Conservation (phyloP, 2,329 filamentous ascomycete genomes). For the Aspergillus persii region DNA sequence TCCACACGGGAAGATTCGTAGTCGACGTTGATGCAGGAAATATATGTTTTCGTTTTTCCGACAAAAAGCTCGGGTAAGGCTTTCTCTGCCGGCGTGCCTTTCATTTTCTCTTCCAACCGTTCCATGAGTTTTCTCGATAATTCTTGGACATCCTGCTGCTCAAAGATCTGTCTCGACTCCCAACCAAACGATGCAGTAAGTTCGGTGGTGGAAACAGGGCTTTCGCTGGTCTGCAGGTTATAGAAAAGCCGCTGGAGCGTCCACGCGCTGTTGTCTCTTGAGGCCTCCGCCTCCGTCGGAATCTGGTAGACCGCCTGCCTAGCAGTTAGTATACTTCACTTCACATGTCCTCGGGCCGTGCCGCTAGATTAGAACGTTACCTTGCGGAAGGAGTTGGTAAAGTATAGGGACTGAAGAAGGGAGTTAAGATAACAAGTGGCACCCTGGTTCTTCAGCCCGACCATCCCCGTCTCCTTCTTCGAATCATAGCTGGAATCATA, state of each 20-base stretch:
- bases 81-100: constrained; percentile 87
- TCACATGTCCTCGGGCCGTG: background rate
- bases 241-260: constrained; percentile 93
- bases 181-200: constrained; percentile 96
- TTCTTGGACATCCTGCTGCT: constrained; percentile 98
- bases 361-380: constrained; percentile 42
- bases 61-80: constrained; percentile 88
- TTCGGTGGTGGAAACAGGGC: constrained; percentile 85
- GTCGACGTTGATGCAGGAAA: constrained; percentile 96
- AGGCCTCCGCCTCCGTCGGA: constrained; percentile 81
- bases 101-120: constrained; percentile 96
- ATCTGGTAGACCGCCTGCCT: constrained; percentile 89
- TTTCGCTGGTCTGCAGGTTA: constrained; percentile 80
- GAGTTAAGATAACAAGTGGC: constrained; percentile 89
- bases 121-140: constrained; percentile 96
- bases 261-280: constrained; percentile 84
- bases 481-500: constrained; percentile 72
- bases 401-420: constrained; percentile 78
- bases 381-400: constrained; percentile 91
- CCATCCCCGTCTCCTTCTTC: constrained; percentile 98
- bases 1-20: constrained; percentile 95
- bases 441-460: constrained; percentile 94
- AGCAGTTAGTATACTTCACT: background rate
- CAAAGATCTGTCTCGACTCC: constrained; percentile 97
- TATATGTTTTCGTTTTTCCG: constrained; percentile 97